Conservation (phyloP, 306 rosid species). For the Rosa multiflora region DNA sequence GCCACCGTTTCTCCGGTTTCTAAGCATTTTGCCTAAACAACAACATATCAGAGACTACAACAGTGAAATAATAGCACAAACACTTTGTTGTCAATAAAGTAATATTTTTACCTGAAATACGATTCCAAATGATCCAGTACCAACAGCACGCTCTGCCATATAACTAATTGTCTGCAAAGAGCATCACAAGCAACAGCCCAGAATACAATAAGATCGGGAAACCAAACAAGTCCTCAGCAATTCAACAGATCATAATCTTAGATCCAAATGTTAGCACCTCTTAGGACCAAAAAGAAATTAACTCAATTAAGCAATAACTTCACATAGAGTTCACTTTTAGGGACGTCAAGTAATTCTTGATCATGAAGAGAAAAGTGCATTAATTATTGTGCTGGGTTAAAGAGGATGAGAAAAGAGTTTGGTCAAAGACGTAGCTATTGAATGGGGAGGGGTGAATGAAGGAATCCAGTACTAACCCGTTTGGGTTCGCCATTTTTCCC, state of each 20-base stretch:
- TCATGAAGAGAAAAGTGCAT: constrained; percentile 3
- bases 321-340: not conserved
- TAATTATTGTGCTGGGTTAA: not conserved
- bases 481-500: constrained; percentile 96
- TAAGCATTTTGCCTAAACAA: constrained; percentile 79
- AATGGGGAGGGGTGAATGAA: not conserved
- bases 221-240: constrained; percentile 16
- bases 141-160: constrained; percentile 97
- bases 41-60: constrained; percentile 30
- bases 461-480: constrained; percentile 47
- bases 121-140: constrained; percentile 93
- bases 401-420: constrained; percentile 8
- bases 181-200: constrained; percentile 28
- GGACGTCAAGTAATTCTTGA: not conserved
- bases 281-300: not conserved
- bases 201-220: constrained; percentile 19
- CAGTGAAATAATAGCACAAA: constrained; percentile 9
- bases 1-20: constrained; percentile 89
- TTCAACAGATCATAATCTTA: constrained; percentile 9
- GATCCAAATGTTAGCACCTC: constrained; percentile 5
- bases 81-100: constrained; percentile 5
- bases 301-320: not conserved
- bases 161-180: constrained; percentile 84
- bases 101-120: constrained; percentile 78
- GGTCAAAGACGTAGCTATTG: not conserved